These are phyloP conservation scores for Ampelocalamus luodianensis DNA, from an alignment of 176 grass and related monocot species.

Conservation along the genomic window DNA sequence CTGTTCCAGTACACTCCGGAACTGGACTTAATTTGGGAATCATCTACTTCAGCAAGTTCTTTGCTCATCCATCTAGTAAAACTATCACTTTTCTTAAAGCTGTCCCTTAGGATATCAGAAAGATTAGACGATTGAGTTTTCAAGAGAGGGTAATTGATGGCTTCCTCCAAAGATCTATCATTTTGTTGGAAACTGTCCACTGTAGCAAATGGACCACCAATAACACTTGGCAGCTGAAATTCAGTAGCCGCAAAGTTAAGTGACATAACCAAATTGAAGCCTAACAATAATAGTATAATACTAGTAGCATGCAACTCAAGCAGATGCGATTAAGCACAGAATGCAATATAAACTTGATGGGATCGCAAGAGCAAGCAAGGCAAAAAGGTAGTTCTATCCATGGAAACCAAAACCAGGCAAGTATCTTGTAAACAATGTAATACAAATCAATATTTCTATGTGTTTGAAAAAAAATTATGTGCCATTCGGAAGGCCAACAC, in stretches of 20 bases:
- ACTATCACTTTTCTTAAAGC: conserved; percentile 88
- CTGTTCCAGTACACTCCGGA: conserved; percentile 73
- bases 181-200: conserved; percentile 46
- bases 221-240: conserved; percentile 59
- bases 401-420: conserved; percentile 22
- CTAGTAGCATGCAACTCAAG: conserved; percentile 24
- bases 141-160: conserved; percentile 42
- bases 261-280: conserved; percentile 25
- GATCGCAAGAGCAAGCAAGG: conserved; percentile 27
- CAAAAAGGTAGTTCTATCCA: neutral
- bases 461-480: neutral
- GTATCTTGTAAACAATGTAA: conserved; percentile 16
- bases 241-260: conserved; percentile 29
- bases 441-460: neutral
- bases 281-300: conserved; percentile 18
- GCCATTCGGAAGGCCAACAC: neutral
- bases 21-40: conserved; percentile 70
- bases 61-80: conserved; percentile 98
- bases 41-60: conserved; percentile 71
- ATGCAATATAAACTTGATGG: conserved; percentile 31
- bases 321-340: conserved; percentile 7
- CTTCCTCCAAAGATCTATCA: conserved; percentile 46
- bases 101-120: conserved; percentile 55
- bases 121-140: conserved; percentile 61
- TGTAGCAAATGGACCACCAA: conserved; percentile 47